phyloP scores from a whole-genome alignment of 1,284 basidiomycete genomes.

The Ceratobasidium papillatum region DNA sequence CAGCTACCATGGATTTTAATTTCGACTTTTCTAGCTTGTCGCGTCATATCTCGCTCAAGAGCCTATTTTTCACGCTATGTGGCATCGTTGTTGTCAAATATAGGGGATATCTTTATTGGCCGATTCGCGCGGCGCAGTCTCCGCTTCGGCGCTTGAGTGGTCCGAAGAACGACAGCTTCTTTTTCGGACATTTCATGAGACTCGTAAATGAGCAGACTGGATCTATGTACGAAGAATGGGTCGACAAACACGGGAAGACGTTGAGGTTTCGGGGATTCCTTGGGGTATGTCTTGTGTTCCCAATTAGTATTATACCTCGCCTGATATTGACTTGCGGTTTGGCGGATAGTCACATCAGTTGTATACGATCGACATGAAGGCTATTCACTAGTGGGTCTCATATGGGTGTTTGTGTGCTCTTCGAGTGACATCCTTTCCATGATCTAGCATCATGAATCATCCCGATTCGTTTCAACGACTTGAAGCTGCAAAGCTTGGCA shows the following conservation, averaged over 20 bases:
- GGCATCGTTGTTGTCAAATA: slow-evolving; percentile 20
- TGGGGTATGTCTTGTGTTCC: background rate
- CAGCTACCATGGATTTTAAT: background rate
- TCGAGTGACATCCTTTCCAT: background rate
- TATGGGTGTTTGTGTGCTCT: background rate
- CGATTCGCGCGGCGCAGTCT: slow-evolving; percentile 1
- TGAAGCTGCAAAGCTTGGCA: background rate
- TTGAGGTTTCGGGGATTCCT: slow-evolving; percentile 30
- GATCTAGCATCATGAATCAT: slow-evolving; percentile 1
- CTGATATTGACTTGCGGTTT: background rate
- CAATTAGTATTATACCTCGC: background rate
- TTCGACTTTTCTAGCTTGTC: background rate
- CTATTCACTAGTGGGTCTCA: slow-evolving; percentile 26
- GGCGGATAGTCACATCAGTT: background rate
- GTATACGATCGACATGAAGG: slow-evolving; percentile 34
- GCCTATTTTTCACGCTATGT: background rate
- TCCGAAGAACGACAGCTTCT: slow-evolving; percentile 10
- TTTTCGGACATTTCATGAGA: slow-evolving; percentile 39
- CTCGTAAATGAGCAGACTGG: background rate
- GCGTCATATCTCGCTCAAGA: background rate
- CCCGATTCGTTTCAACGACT: background rate
- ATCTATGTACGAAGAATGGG: slow-evolving; percentile 28
- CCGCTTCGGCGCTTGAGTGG: slow-evolving; percentile 21
- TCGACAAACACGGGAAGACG: slow-evolving; percentile 33
- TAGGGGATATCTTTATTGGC: background rate